A percentile compares a stretch with the other conserved stretches of the same genome.
These are phyloP conservation scores for Begonia fuchsioides DNA, from an alignment of 306 rosid species.

Conservation along the genomic window DNA sequence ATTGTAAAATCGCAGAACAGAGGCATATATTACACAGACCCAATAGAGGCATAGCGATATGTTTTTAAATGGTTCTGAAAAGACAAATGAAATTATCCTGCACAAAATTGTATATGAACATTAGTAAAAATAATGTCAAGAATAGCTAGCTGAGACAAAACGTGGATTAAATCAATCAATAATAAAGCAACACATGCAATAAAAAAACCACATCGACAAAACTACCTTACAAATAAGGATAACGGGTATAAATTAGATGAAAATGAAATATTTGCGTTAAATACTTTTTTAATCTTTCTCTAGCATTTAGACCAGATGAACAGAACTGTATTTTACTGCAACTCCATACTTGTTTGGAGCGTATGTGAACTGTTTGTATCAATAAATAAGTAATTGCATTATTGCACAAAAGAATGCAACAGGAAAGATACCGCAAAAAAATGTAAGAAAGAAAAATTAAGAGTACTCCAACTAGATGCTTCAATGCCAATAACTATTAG, in stretches of 20 bases:
- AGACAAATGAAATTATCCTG: conserved; percentile 83
- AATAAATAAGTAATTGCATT: too few relatives aligned
- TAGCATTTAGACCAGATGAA: too few relatives aligned
- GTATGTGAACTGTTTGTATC: too few relatives aligned
- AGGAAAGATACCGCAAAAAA: too few relatives aligned
- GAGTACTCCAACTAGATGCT: neutral
- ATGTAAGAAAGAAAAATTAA: too few relatives aligned
- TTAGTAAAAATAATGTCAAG: conserved; percentile 9
- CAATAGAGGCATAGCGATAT: conserved; percentile 65
- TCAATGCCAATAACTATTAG: neutral
- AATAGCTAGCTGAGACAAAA: neutral
- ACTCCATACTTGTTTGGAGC: too few relatives aligned
- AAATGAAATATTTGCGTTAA: too few relatives aligned
- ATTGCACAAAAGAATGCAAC: too few relatives aligned
- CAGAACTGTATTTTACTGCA: too few relatives aligned
- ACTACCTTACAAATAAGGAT: neutral
- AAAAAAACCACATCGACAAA: neutral
- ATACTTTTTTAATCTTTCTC: too few relatives aligned
- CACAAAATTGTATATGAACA: conserved; percentile 16
- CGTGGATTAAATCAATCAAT: neutral
- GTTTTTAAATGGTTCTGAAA: conserved; percentile 74
- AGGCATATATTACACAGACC: conserved; percentile 48
- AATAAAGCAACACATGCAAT: neutral
- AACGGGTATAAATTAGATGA: too few relatives aligned
- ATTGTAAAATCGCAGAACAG: conserved; percentile 66